A percentile compares a stretch with the other conserved stretches of the same genome.
Conservation (phyloP, 108 stramenopile genomes). For the Skeletonema costatum region DNA sequence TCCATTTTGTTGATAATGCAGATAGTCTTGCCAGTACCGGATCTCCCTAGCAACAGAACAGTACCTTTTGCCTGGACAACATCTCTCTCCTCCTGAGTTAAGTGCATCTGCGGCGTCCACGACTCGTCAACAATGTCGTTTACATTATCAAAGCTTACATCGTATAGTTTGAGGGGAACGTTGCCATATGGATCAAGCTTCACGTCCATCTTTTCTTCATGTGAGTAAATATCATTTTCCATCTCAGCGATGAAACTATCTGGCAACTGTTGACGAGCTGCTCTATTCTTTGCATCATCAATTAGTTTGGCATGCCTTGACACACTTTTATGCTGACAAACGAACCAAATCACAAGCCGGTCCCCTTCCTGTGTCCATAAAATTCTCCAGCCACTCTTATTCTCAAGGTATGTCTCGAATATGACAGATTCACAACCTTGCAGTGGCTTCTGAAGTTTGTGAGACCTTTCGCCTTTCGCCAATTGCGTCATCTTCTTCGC, state of each 20-base stretch:
- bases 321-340: constrained; percentile 55
- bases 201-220: not conserved
- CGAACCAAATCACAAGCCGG: constrained; percentile 40
- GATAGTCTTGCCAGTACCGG: constrained; percentile 64
- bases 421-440: constrained; percentile 48
- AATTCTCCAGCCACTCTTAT: constrained; percentile 53
- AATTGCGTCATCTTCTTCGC: constrained; percentile 47
- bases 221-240: not conserved
- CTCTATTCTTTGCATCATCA: constrained; percentile 52
- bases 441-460: constrained; percentile 52
- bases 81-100: constrained; percentile 49
- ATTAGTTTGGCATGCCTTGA: constrained; percentile 53
- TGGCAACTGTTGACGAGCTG: constrained; percentile 31
- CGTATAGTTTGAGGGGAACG: constrained; percentile 55
- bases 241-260: constrained; percentile 13
- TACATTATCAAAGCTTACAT: constrained; percentile 29
- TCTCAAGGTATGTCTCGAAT: constrained; percentile 61
- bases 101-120: constrained; percentile 50
- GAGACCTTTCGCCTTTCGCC: constrained; percentile 43
- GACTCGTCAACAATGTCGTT: constrained; percentile 9
- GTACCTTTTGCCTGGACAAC: constrained; percentile 55
- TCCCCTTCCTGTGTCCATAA: constrained; percentile 42
- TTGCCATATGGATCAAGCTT: constrained; percentile 52
- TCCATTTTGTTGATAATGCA: constrained; percentile 61
- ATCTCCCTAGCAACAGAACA: constrained; percentile 54